Evolutionary conservation across 768 basidiomycete genomes (phyloP).

Genomic region (Xerocomellus dryophilus): DNA sequence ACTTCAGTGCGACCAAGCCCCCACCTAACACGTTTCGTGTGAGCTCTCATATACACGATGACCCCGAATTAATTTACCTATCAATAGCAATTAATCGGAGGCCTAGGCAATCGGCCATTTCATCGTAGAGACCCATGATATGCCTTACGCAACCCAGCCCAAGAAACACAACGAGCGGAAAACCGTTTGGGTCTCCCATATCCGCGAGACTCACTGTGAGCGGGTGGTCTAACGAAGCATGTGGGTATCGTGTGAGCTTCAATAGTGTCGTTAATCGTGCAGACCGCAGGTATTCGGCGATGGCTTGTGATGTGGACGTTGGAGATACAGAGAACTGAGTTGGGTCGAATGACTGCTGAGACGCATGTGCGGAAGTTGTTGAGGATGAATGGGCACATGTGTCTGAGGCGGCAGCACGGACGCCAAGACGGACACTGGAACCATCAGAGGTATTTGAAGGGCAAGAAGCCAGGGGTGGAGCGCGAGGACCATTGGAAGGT

Average conservation of each 20-base stretch:
- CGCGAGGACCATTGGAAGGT: slow-evolving; percentile 44
- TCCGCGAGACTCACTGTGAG: slow-evolving; percentile 91
- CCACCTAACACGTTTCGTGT: slow-evolving; percentile 55
- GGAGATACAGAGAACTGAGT: slow-evolving; percentile 42
- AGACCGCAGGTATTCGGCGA: slow-evolving; percentile 86
- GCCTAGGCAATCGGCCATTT: slow-evolving; percentile 86
- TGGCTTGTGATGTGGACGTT: slow-evolving; percentile 61
- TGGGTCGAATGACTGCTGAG: slow-evolving; percentile 28
- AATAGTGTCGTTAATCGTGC: slow-evolving; percentile 79
- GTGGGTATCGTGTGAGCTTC: slow-evolving; percentile 73
- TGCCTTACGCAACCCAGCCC: slow-evolving; percentile 94
- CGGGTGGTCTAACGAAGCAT: slow-evolving; percentile 70
- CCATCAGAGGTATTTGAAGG: slow-evolving; percentile 57
- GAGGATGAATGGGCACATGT: slow-evolving; percentile 53
- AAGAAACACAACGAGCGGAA: slow-evolving; percentile 88
- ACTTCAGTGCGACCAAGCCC: slow-evolving; percentile 86
- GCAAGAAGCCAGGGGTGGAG: slow-evolving; percentile 19
- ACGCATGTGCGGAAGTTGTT: slow-evolving; percentile 18
- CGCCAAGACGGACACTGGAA: slow-evolving; percentile 40
- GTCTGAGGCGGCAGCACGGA: slow-evolving; percentile 41
- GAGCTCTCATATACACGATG: slow-evolving; percentile 7
- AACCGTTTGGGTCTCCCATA: slow-evolving; percentile 79
- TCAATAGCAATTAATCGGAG: slow-evolving; percentile 93
- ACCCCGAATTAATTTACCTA: slow-evolving; percentile 47
- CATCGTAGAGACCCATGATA: slow-evolving; percentile 92